These are phyloP conservation scores for Ceratocystis smalleyi DNA, from an alignment of 2,329 filamentous ascomycete genomes.

Conservation along the genomic window DNA sequence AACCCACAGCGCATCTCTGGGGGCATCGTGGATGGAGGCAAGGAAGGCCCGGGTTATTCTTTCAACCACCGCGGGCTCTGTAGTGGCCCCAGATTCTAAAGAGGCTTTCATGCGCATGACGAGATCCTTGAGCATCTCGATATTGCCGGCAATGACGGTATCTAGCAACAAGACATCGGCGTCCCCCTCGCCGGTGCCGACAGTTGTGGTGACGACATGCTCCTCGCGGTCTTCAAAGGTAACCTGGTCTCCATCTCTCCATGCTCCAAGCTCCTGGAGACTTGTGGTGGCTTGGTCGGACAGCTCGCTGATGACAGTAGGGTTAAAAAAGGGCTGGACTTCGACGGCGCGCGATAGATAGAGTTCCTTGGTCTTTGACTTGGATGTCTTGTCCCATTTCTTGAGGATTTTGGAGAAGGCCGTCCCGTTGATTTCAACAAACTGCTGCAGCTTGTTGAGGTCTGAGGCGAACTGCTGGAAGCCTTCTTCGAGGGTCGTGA, in stretches of 20 bases:
- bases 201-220: constrained; percentile 48
- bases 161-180: constrained; percentile 78
- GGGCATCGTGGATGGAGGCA: constrained; percentile 72
- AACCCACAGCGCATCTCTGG: constrained; percentile 56
- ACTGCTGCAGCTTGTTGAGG: constrained; percentile 94
- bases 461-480: constrained; percentile 96
- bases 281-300: constrained; percentile 97
- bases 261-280: constrained; percentile 82
- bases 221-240: constrained; percentile 52
- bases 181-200: constrained; percentile 74
- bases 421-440: constrained; percentile 94
- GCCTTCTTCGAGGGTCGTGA: constrained; percentile 87
- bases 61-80: constrained; percentile 44
- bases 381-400: constrained; percentile 99
- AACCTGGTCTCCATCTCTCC: constrained; percentile 91
- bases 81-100: constrained; percentile 38
- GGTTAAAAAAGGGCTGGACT: constrained; percentile 95
- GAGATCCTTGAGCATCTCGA: constrained; percentile 63
- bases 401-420: constrained; percentile 98
- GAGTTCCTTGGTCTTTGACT: constrained; percentile 94
- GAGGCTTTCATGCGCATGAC: constrained; percentile 52
- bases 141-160: constrained; percentile 68
- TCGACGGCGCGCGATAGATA: constrained; percentile 93
- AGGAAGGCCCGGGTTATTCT: constrained; percentile 82
- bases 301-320: constrained; percentile 87